A percentile compares a stretch with the other conserved stretches of the same genome.
These are phyloP conservation scores for Penicillium sp. DNA, from an alignment of 2,329 filamentous ascomycete genomes.

Conservation along the genomic window DNA sequence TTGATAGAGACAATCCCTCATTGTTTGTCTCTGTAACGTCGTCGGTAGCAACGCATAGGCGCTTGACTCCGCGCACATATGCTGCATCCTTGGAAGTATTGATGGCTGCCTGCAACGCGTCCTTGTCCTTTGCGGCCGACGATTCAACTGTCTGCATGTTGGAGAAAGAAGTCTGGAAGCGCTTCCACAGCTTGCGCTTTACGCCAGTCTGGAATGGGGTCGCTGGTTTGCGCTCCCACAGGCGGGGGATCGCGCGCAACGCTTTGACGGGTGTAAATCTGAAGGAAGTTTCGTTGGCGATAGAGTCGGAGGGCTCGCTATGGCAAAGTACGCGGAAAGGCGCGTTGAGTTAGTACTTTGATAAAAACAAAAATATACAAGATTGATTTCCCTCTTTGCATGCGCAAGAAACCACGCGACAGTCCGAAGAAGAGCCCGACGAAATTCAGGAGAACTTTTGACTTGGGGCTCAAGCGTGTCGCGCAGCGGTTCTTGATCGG, in stretches of 20 bases:
- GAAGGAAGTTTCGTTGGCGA: constrained; percentile 23
- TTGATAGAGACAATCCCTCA: constrained; percentile 17
- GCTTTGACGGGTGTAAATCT: constrained; percentile 40
- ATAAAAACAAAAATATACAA: background rate
- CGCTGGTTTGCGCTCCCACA: constrained; percentile 43
- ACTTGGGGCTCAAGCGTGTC: no score
- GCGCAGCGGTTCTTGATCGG: no score
- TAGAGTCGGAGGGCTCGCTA: constrained; percentile 8
- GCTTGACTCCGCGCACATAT: constrained; percentile 33
- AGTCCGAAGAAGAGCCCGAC: no score
- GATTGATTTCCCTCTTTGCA: background rate
- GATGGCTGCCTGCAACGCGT: constrained; percentile 29
- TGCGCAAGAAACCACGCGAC: no score
- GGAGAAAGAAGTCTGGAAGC: constrained; percentile 34
- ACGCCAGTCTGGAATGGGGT: constrained; percentile 36
- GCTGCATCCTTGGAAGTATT: constrained; percentile 24
- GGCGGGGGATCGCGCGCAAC: constrained; percentile 29
- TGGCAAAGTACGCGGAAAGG: background rate
- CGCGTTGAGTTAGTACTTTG: constrained; percentile 9
- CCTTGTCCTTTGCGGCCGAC: constrained; percentile 17
- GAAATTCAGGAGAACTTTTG: no score
- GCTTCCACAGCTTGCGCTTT: constrained; percentile 44
- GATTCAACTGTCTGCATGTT: constrained; percentile 28
- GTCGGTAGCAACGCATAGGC: constrained; percentile 24
- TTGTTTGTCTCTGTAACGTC: constrained; percentile 6